Conservation (phyloP, 768 basidiomycete species). For the Jaapia argillacea region DNA sequence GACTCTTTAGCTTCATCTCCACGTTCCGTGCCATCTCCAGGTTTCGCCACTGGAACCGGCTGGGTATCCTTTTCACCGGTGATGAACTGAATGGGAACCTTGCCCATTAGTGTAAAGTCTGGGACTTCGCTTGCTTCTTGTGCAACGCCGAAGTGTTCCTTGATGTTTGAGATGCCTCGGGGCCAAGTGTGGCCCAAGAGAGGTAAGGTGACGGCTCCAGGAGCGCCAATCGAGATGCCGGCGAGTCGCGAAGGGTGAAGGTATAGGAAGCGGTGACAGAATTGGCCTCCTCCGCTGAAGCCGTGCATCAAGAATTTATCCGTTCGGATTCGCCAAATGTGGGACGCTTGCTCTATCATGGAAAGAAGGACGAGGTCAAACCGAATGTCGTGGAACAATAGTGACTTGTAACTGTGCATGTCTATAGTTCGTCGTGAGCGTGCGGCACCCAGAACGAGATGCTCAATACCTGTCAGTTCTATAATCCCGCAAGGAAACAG, state of each 20-base stretch:
- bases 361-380: slow-evolving; percentile 14
- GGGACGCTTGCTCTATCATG: slow-evolving; percentile 14
- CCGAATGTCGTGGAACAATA: slow-evolving; percentile 11
- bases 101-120: not conserved
- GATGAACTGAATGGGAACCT: not conserved
- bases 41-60: not conserved
- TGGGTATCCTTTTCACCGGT: not conserved
- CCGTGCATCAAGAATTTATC: slow-evolving; percentile 14
- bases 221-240: slow-evolving; percentile 1
- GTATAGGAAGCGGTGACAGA: slow-evolving; percentile 16
- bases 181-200: not conserved
- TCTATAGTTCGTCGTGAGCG: slow-evolving; percentile 4
- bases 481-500: slow-evolving; percentile 16
- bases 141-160: not conserved
- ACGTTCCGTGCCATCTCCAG: not conserved
- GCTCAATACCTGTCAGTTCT: slow-evolving; percentile 5
- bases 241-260: slow-evolving; percentile 7
- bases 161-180: not conserved
- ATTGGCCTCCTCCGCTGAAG: slow-evolving; percentile 17
- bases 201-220: not conserved
- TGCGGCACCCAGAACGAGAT: not conserved
- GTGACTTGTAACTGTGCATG: slow-evolving; percentile 12
- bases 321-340: slow-evolving; percentile 10
- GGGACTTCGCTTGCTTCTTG: not conserved
- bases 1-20: not conserved